Evolutionary conservation across 1,139 yeast genomes (phyloP), one percentile per base, ranked within the genome.

Genomic region (Yamadazyma sp.): DNA sequence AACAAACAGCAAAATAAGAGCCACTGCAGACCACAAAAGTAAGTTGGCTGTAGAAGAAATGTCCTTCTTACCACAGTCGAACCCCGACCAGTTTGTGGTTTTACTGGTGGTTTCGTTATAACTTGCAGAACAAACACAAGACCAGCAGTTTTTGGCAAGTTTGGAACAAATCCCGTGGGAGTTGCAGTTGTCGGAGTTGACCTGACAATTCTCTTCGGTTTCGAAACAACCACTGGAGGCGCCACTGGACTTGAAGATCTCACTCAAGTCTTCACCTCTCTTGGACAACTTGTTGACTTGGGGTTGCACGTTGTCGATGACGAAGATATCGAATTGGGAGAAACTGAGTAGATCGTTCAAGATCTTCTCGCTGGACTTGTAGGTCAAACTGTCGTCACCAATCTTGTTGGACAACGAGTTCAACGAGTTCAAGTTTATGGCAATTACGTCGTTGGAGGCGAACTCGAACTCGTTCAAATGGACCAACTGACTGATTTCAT

Each of bases 1-100:
- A 31, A 59, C 77, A 40, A 79, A 61, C 17, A 77, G 57, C 9
- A 67, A 60, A 24, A 72, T 40, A 37, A 81, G 59, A 2, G 72
- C 75, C 17, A 83, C 49, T 7, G 75, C 61, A 3, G 87, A 72
- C 88, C 91, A 83, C 49, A 83, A 72, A 50, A 84, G 71, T 52
- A 85, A 68, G 53, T 83, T 77, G 46, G 85, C 81, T 57, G 79
- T 79, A 1, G 77, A 70, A 32, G 84, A 73, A 43, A 83, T 72
- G 52, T 85, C 89, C 54, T 69, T 72, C 69, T 83, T 82, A 50
- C 75, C 69, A 60, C 92, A 84, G 46, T 80, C 79, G 42, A 54
- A 59, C 24, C 92, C 92, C 3, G 81, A 75, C 87, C 88, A 84
- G 45, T 65, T 61, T 33, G 83, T 79, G 22, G 88, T 82, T 47